phyloP scores from a whole-genome alignment of 257 asterid species.

The Lavandula angustifolia region DNA sequence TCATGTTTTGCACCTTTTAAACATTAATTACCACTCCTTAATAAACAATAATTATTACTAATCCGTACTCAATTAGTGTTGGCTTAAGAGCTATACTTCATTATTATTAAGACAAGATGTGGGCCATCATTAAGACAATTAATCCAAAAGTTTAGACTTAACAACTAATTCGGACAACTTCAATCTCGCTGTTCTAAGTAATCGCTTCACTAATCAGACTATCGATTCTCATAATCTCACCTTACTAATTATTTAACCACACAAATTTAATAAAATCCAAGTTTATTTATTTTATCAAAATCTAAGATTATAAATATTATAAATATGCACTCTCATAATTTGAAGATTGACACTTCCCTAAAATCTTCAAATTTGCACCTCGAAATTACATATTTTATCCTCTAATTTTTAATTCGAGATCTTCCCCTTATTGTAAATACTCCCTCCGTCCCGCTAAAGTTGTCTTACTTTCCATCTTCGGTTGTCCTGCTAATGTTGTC shows the following conservation, averaged over 20 bases:
- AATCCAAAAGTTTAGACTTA: conserved; percentile 12
- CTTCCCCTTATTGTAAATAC: too few relatives aligned
- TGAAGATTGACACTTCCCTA: too few relatives aligned
- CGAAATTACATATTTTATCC: too few relatives aligned
- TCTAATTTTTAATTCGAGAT: too few relatives aligned
- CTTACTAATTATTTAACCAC: not conserved
- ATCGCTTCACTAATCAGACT: not conserved
- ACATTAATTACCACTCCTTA: conserved; percentile 9
- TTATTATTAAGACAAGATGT: conserved; percentile 24
- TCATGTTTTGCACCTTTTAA: conserved; percentile 12
- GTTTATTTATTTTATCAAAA: too few relatives aligned
- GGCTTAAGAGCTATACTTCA: conserved; percentile 25
- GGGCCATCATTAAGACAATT: conserved; percentile 26
- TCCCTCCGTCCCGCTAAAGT: too few relatives aligned
- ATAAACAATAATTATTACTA: conserved; percentile 11
- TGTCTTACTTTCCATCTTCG: too few relatives aligned
- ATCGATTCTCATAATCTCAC: too few relatives aligned
- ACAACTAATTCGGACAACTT: conserved; percentile 27
- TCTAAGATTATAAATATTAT: too few relatives aligned
- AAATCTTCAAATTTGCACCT: too few relatives aligned
- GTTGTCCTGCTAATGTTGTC: too few relatives aligned
- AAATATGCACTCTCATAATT: too few relatives aligned
- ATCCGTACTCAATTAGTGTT: not conserved
- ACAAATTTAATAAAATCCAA: not conserved
- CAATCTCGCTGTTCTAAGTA: conserved; percentile 9